Base-by-base conservation (phyloP, 1,139 yeast genomes). In the Lizanozyma gosingica region DNA sequence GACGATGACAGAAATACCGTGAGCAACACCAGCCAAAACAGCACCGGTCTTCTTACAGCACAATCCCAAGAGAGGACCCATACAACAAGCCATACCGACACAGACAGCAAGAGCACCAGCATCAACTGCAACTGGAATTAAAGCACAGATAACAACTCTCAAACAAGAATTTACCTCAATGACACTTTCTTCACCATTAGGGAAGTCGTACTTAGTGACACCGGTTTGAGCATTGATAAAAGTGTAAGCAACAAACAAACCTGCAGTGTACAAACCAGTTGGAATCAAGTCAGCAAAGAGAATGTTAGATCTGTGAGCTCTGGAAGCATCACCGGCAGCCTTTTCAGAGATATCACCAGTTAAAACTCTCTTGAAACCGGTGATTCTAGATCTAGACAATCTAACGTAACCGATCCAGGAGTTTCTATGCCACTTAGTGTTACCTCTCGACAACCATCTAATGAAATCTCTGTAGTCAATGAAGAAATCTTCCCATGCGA, bases 351-450 rank as follows among this genome's bases (percentile, higher is more conserved):
- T 79, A 57, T 87, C 95, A 50, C 94, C 95, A 55, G 77, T 73
- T 55, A 84, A 71, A 72, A 86, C 87, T 57, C 96, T 78, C 79
- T 92, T 92, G 83, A 85, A 90, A 75, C 99, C 99, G 51, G 98
- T 92, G 50, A 92, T 76, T 71, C 97, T 85, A 37, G 98, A 87
- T 77, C 99, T 83, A 15, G 95, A 79, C 69, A 90, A 77, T 67
- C 97, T 83, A 48, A 90, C 85, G 63, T 88, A 92, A 48, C 97
- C 98, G 62, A 94, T 90, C 99, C 99, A 92, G 14, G 98, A 94
- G 73, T 92, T 92, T 74, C 95, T 84, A 71, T 94, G 98, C 92
- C 96, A 92, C 66, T 90, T 87, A 57, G 94, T 83, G 72, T 94
- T 94, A 78, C 98, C 98, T 71, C 98, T 85, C 27, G 96, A 86